Conservation (phyloP, 2,329 filamentous ascomycete species). For the Metarhizium robertsii region DNA sequence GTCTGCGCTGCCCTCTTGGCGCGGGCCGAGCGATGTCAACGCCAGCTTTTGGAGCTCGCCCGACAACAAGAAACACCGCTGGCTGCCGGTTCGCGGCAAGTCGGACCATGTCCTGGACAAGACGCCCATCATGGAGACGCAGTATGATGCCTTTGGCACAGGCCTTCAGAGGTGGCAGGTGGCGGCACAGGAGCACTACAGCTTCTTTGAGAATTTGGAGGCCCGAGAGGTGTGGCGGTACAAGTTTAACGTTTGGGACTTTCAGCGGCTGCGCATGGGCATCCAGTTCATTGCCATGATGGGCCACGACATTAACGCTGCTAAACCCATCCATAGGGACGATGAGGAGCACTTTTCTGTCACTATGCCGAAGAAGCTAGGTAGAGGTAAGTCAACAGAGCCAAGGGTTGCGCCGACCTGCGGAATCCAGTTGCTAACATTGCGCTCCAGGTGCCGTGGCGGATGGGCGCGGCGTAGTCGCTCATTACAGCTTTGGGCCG, state of each 20-base stretch:
- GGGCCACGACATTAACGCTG: constrained; percentile 38
- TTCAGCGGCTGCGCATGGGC: constrained; percentile 40
- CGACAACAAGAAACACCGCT: constrained; percentile 36
- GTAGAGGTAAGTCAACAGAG: constrained; percentile 18
- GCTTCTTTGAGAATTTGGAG: constrained; percentile 41
- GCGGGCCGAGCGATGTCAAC: constrained; percentile 18
- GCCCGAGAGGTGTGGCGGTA: constrained; percentile 33
- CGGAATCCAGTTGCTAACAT: constrained; percentile 7
- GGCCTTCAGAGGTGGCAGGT: constrained; percentile 40
- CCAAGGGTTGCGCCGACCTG: not conserved
- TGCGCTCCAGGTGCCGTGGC: constrained; percentile 32
- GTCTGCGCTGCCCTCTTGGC: constrained; percentile 26
- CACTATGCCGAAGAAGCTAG: constrained; percentile 27
- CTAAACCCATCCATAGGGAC: constrained; percentile 34
- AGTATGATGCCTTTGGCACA: constrained; percentile 36
- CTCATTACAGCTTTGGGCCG: constrained; percentile 39
- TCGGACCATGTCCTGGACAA: constrained; percentile 29
- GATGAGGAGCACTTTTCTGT: constrained; percentile 38
- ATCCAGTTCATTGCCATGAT: constrained; percentile 45
- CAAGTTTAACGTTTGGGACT: constrained; percentile 38
- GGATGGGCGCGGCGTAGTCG: constrained; percentile 44
- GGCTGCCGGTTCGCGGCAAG: constrained; percentile 31
- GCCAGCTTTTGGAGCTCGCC: constrained; percentile 21
- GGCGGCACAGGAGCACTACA: constrained; percentile 37
- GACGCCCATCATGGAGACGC: constrained; percentile 37